Base-by-base conservation (phyloP, 2,329 filamentous ascomycete genomes). In the Cadophora gregata region DNA sequence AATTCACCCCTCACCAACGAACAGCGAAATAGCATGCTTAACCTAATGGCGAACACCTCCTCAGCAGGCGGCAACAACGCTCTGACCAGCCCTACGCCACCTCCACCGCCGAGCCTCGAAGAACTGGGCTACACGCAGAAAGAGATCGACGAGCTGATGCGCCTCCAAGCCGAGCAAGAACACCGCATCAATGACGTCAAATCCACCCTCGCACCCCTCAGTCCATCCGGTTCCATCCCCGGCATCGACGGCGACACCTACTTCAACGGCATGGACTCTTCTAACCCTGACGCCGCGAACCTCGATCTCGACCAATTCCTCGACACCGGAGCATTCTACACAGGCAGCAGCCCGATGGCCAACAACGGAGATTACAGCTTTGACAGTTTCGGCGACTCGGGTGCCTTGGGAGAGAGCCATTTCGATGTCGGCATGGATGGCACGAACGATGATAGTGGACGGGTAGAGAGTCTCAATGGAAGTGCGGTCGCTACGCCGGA, bases 101-200 rank as follows among this genome's bases (percentile, higher is more conserved):
- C 77, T 16, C 79, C 80, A 3, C 83, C 84, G 1, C 85, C 86
- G 0, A 77, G 77, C 16, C 80, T 93, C 24, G 83, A 86, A 60
- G 84, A 89, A 47, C 86, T 96, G 69, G 86, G 84, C 55, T 86
- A 86, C 67, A 94, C 90, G 4, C 85, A 90, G 68, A 83, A 90
- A 16, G 91, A 97, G 69, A 86, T 97, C 31, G 92, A 96, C 61
- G 85, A 91, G 33, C 83, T 98, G 1, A 88, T 92, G 69, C 90
- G 89, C 51, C 83, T 97, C 74, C 92, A 96, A 75, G 86, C 88
- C 27, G 89, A 95, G 67, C 93, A 97, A 74, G 89, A 91, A 67
- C 85, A 85, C 58, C 90, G 91, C 59, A 90, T 97, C 1, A 87
- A 92, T 68, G 88, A 92, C 66, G 83, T 97, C 10, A 88, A 88